These are phyloP conservation scores for Pseudogymnoascus sp. DNA, from an alignment of 2,329 filamentous ascomycete species.

Conservation along the genomic window DNA sequence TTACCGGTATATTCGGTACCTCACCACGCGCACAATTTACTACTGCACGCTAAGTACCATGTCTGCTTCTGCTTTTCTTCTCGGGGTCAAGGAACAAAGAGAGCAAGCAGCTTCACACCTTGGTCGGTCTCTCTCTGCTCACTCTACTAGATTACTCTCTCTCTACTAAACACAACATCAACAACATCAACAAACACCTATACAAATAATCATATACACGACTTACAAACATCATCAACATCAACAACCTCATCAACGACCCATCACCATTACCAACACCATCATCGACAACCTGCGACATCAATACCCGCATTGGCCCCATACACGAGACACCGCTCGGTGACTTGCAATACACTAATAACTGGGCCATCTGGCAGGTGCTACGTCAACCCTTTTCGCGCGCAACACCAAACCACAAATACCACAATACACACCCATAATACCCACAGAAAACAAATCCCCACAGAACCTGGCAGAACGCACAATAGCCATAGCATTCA, in stretches of 20 bases:
- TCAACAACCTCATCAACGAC: neutral
- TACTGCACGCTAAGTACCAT: neutral
- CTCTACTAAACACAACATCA: neutral
- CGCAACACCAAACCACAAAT: neutral
- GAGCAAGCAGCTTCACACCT: neutral
- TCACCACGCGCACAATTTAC: neutral
- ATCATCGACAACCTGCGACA: neutral
- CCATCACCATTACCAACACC: too few relatives aligned
- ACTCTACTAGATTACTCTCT: neutral
- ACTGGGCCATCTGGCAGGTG: conserved; percentile 2
- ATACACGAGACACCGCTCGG: conserved; percentile 2
- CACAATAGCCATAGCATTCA: too few relatives aligned
- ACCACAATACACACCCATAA: neutral
- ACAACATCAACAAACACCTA: neutral
- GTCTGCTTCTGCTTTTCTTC: too few relatives aligned
- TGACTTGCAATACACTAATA: neutral
- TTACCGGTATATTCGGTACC: neutral
- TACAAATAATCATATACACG: too few relatives aligned
- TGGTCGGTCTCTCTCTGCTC: neutral
- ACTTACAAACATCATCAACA: neutral
- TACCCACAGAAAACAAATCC: neutral
- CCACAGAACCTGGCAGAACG: neutral
- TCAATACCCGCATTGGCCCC: neutral
- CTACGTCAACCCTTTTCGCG: neutral
- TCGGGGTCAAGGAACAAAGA: neutral